Evolutionary conservation across 257 asterid species (phyloP).

Genomic region (Solanum chaucha): DNA sequence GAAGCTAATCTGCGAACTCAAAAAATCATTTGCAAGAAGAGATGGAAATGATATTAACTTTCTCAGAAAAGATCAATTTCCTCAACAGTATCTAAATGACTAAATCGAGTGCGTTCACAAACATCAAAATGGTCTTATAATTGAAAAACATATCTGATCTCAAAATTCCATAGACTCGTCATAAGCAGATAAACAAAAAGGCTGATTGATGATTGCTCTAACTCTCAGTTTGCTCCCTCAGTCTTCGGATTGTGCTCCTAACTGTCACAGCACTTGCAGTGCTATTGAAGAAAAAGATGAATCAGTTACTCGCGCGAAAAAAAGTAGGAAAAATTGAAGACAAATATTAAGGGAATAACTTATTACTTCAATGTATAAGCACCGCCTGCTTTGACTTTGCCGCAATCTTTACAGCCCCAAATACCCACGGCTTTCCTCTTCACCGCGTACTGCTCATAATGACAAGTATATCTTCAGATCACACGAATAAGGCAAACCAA

Average conservation of each 20-base stretch:
- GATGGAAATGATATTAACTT: not conserved
- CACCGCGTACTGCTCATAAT: conserved; percentile 21
- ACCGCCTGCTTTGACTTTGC: conserved; percentile 46
- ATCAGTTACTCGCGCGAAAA: not conserved
- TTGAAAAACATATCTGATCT: not conserved
- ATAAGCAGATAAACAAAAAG: not conserved
- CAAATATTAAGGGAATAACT: not conserved
- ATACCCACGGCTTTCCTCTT: conserved; percentile 43
- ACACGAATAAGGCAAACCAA: not conserved
- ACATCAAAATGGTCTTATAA: not conserved
- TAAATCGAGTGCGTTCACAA: not conserved
- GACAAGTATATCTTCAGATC: not conserved
- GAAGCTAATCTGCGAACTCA: not conserved
- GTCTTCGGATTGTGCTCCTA: conserved; percentile 37
- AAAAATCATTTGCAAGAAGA: not conserved
- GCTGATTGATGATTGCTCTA: not conserved
- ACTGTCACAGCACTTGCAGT: conserved; percentile 43
- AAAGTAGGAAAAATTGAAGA: not conserved
- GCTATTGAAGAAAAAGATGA: conserved; percentile 9
- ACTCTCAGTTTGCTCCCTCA: conserved; percentile 43
- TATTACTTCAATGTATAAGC: conserved; percentile 37
- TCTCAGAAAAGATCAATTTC: not conserved
- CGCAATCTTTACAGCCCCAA: conserved; percentile 46
- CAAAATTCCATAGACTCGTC: not conserved
- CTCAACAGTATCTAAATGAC: not conserved